These are phyloP conservation scores for Silybum marianum DNA, from an alignment of 129 eudicot species.

Conservation along the genomic window DNA sequence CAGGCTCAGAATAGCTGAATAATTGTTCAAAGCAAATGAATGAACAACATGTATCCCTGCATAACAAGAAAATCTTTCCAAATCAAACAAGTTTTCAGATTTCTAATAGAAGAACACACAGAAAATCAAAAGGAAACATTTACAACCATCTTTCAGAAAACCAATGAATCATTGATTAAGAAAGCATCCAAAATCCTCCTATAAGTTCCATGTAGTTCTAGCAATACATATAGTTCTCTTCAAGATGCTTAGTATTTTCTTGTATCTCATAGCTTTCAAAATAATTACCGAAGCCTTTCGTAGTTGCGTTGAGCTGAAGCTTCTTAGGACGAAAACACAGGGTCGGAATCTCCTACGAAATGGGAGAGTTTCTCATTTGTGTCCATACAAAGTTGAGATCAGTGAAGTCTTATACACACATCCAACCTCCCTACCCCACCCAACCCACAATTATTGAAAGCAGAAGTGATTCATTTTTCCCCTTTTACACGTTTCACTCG, in stretches of 20 bases:
- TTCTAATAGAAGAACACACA: background rate
- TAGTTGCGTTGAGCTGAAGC: background rate
- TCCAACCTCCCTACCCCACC: constrained; percentile 9
- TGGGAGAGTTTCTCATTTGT: background rate
- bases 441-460: constrained; percentile 10
- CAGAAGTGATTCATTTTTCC: background rate
- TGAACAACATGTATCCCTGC: constrained; percentile 39
- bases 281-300: background rate
- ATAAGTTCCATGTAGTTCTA: background rate
- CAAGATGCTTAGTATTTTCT: background rate
- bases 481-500: constrained; percentile 32
- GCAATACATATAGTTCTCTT: background rate
- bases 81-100: constrained; percentile 1
- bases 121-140: background rate
- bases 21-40: background rate
- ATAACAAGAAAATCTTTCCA: constrained; percentile 6
- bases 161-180: background rate
- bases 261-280: background rate
- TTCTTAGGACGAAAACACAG: background rate
- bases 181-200: background rate
- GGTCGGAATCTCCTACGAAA: background rate
- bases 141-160: background rate
- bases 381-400: background rate
- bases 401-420: constrained; percentile 11
- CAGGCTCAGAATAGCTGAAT: constrained; percentile 3